Percentiles rank a stretch among this genome's conserved stretches.
phyloP scores from a whole-genome alignment of 2,329 filamentous ascomycete genomes.

The Xylariales sp. region DNA sequence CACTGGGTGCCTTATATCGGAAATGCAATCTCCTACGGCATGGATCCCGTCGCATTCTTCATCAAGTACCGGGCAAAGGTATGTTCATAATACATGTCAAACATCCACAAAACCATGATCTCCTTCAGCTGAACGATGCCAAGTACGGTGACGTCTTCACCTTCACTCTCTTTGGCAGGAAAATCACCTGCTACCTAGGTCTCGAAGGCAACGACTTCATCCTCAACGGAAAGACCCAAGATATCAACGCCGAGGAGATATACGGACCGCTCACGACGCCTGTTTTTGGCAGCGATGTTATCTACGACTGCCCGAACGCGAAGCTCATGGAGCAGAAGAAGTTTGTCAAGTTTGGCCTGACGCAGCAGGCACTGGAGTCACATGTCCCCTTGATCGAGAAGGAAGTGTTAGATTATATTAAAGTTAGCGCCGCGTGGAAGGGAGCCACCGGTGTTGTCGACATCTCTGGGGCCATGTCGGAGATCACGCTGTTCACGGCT shows the following conservation, averaged over 20 bases:
- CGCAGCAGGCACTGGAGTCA: constrained; percentile 55
- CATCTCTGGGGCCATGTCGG: constrained; percentile 63
- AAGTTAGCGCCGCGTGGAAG: constrained; percentile 51
- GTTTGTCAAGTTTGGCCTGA: constrained; percentile 70
- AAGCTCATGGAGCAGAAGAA: constrained; percentile 91
- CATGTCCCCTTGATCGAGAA: constrained; percentile 70
- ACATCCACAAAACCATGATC: background rate
- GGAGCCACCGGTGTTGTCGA: constrained; percentile 58
- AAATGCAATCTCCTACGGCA: constrained; percentile 67
- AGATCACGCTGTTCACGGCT: constrained; percentile 80
- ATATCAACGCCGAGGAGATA: constrained; percentile 51
- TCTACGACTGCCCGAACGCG: constrained; percentile 80
- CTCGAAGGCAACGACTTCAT: constrained; percentile 51
- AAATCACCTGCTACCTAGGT: constrained; percentile 46
- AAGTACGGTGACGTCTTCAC: constrained; percentile 48
- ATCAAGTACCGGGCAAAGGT: constrained; percentile 53
- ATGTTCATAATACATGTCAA: background rate
- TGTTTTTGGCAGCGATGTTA: constrained; percentile 71
- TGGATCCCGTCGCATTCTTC: constrained; percentile 67
- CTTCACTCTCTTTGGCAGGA: constrained; percentile 47
- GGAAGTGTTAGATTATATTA: constrained; percentile 65
- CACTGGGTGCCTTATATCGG: constrained; percentile 61
- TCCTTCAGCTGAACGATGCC: background rate
- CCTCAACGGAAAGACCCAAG: constrained; percentile 48
- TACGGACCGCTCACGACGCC: constrained; percentile 47